phyloP scores from a whole-genome alignment of 495 filamentous ascomycete genomes.

The Penicillium silybi region DNA sequence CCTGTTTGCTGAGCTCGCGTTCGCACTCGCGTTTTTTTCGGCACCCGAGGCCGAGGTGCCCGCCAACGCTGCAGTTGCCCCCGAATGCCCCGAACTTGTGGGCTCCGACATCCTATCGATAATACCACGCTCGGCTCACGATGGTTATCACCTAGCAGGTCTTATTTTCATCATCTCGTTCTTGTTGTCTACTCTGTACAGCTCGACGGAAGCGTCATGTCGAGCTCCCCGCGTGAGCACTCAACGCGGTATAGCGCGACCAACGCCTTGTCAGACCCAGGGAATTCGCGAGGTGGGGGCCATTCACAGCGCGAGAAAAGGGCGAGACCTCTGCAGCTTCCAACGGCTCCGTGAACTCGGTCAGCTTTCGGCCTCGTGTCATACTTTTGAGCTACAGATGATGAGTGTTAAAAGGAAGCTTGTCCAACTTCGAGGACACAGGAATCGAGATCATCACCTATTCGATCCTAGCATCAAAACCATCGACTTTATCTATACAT shows the following conservation, averaged over 20 bases:
- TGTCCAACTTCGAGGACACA: neutral
- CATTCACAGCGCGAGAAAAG: conserved; percentile 3
- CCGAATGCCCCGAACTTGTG: neutral
- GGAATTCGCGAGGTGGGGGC: neutral
- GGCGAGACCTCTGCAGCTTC: neutral
- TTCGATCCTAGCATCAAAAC: neutral
- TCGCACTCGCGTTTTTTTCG: conserved; percentile 32
- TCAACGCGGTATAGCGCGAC: neutral
- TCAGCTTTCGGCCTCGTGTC: neutral
- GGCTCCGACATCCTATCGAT: neutral
- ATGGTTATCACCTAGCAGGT: neutral
- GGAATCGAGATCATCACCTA: neutral
- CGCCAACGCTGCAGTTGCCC: neutral
- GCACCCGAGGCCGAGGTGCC: conserved; percentile 20
- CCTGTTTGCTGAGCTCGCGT: neutral
- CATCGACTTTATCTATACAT: neutral
- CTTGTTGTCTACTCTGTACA: neutral
- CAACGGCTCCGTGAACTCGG: neutral
- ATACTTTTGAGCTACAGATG: neutral
- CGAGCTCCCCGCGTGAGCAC: neutral
- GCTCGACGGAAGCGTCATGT: neutral
- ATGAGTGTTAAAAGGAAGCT: neutral
- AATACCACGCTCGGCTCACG: neutral
- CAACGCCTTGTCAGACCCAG: neutral
- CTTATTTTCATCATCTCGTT: neutral